A percentile compares a stretch with the other conserved stretches of the same genome.
Evolutionary conservation across 208 protist genomes (phyloP).

Genomic region (Crithidia mellificae): DNA sequence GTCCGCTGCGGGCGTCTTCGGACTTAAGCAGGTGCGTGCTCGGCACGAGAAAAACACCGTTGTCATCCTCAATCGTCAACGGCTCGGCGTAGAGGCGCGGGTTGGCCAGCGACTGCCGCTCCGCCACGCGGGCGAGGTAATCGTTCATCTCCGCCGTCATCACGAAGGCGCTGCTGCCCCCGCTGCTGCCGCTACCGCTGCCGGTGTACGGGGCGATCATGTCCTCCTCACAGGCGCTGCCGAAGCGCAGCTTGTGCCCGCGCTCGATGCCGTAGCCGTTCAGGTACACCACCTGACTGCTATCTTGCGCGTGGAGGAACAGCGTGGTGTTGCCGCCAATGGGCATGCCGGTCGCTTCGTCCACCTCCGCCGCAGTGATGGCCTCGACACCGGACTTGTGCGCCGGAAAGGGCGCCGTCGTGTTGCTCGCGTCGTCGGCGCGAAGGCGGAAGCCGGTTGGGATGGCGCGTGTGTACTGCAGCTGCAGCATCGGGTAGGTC

Average conservation of each 20-base stretch:
- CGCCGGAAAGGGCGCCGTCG: constrained; percentile 50
- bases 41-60: constrained; percentile 60
- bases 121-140: constrained; percentile 20
- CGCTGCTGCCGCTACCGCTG: constrained; percentile 6
- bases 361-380: constrained; percentile 12
- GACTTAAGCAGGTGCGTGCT: constrained; percentile 37
- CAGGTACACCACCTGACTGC: constrained; percentile 64
- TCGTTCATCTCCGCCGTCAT: not conserved
- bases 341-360: constrained; percentile 33
- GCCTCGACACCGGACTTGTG: constrained; percentile 9
- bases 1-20: constrained; percentile 16
- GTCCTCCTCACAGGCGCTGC: constrained; percentile 45
- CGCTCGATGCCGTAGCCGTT: constrained; percentile 76
- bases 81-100: constrained; percentile 53
- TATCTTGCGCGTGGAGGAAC: constrained; percentile 47
- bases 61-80: constrained; percentile 62
- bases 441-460: constrained; percentile 53
- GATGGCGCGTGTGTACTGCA: constrained; percentile 61
- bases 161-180: constrained; percentile 1
- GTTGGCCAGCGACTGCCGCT: constrained; percentile 46
- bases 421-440: constrained; percentile 67
- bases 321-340: constrained; percentile 62
- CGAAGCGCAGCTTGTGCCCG: constrained; percentile 67
- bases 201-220: constrained; percentile 7
- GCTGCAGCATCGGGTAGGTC: constrained; percentile 45